Conservation (phyloP, 768 basidiomycete species). For the Suillus subalutaceus region DNA sequence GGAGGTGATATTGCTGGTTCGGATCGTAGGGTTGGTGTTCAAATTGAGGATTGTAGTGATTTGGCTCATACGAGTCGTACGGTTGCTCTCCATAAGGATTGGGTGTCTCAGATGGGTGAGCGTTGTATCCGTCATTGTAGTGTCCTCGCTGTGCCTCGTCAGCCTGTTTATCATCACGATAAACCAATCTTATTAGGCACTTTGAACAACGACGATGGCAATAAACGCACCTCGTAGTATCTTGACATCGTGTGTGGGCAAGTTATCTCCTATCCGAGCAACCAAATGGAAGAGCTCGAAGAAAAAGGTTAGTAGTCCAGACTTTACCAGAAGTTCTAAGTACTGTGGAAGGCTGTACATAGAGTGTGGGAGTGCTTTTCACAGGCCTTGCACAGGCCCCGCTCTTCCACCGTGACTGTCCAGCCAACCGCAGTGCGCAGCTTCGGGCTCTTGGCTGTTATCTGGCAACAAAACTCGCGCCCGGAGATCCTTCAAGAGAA, state of each 20-base stretch:
- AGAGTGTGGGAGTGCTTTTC: neutral
- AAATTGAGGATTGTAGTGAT: conserved; percentile 33
- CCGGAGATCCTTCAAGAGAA: neutral
- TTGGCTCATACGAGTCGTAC: conserved; percentile 26
- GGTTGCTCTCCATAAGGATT: conserved; percentile 48
- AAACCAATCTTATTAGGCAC: conserved; percentile 7
- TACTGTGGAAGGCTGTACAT: neutral
- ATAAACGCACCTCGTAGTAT: conserved; percentile 41
- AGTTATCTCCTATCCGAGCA: neutral
- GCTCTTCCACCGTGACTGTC: neutral
- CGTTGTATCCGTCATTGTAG: conserved; percentile 70
- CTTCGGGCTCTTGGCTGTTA: neutral
- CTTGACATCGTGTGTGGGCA: conserved; percentile 36
- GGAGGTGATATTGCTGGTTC: conserved; percentile 38
- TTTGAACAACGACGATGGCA: neutral
- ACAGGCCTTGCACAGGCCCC: neutral
- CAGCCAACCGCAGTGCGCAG: conserved; percentile 1
- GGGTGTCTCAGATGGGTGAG: conserved; percentile 44
- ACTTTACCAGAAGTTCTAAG: neutral
- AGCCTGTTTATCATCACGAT: conserved; percentile 38
- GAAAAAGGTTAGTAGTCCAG: neutral
- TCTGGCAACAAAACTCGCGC: neutral
- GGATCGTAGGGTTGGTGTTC: conserved; percentile 37
- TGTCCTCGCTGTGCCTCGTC: conserved; percentile 65
- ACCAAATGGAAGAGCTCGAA: neutral